phyloP scores from a whole-genome alignment of 2,329 filamentous ascomycete species.

The Septoria linicola region DNA sequence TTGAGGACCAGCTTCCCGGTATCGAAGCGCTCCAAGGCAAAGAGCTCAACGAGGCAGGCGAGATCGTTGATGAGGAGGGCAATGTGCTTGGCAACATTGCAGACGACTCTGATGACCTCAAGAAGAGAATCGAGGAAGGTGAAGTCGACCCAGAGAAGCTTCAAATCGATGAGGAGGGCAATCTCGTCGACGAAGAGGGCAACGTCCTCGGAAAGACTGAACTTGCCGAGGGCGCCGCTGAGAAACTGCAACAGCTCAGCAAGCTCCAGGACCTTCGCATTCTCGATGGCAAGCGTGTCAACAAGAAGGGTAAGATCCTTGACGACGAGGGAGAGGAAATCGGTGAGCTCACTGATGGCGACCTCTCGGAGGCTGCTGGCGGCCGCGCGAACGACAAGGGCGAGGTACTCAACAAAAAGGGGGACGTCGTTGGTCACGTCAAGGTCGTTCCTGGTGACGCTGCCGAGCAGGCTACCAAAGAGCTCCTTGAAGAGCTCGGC shows the following conservation, averaged over 20 bases:
- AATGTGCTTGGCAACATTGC: slow-evolving; percentile 52
- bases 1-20: slow-evolving; percentile 52
- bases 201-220: slow-evolving; percentile 53
- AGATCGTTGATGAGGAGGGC: slow-evolving; percentile 51
- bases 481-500: slow-evolving; percentile 48
- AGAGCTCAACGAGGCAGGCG: slow-evolving; percentile 51
- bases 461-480: slow-evolving; percentile 52
- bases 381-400: slow-evolving; percentile 53
- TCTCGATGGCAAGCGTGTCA: slow-evolving; percentile 55
- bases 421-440: slow-evolving; percentile 52
- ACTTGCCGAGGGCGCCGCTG: slow-evolving; percentile 50
- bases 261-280: slow-evolving; percentile 46
- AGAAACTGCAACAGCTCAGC: slow-evolving; percentile 46
- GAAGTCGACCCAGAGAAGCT: slow-evolving; percentile 49
- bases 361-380: slow-evolving; percentile 45
- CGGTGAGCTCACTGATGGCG: slow-evolving; percentile 51
- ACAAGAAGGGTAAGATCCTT: slow-evolving; percentile 57
- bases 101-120: slow-evolving; percentile 41
- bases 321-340: slow-evolving; percentile 53
- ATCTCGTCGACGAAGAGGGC: slow-evolving; percentile 52
- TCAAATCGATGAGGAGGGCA: slow-evolving; percentile 52
- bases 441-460: slow-evolving; percentile 51
- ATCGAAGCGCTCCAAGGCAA: slow-evolving; percentile 54
- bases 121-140: slow-evolving; percentile 40
- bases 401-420: slow-evolving; percentile 52